A percentile compares a stretch with the other conserved stretches of the same genome.
These are phyloP conservation scores for Colletotrichum sojae DNA, from an alignment of 2,329 filamentous ascomycete species.

Conservation along the genomic window DNA sequence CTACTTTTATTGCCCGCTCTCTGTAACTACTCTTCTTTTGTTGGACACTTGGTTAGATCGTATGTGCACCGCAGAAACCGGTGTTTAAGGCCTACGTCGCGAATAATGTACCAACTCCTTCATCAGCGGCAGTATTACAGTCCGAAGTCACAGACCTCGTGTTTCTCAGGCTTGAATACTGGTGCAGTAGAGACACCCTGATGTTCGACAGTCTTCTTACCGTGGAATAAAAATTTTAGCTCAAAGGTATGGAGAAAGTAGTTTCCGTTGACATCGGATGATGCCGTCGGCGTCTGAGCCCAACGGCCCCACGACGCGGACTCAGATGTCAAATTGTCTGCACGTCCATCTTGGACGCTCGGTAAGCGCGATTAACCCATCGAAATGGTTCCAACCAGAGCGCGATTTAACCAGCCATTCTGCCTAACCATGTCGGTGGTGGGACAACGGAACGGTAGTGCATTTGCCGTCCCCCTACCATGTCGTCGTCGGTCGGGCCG, in stretches of 20 bases:
- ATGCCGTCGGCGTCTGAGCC: constrained; percentile 8
- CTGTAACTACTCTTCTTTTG: constrained; percentile 4
- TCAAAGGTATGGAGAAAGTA: constrained; percentile 9
- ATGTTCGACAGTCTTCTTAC: constrained; percentile 3
- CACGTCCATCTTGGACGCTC: constrained; percentile 12
- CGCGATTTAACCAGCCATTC: constrained; percentile 13
- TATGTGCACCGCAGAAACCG: constrained; percentile 9
- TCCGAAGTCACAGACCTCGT: constrained; percentile 11
- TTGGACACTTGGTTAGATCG: constrained; percentile 1
- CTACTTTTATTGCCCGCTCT: constrained; percentile 8
- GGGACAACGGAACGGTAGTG: constrained; percentile 11
- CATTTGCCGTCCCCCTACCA: constrained; percentile 12
- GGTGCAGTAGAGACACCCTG: constrained; percentile 9
- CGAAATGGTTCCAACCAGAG: constrained; percentile 8
- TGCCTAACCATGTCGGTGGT: constrained; percentile 11
- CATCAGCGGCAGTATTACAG: constrained; percentile 10
- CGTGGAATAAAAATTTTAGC: constrained; percentile 11
- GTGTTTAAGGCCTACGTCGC: constrained; percentile 6
- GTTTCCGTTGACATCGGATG: constrained; percentile 12
- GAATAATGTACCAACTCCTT: constrained; percentile 2
- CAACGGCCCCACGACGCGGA: constrained; percentile 8
- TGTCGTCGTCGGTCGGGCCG: constrained; percentile 10
- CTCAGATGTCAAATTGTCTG: constrained; percentile 15
- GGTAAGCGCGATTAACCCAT: constrained; percentile 13
- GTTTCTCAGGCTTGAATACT: constrained; percentile 16